Conservation (phyloP, 805 yeast species). For the Starmerella davenportii region DNA sequence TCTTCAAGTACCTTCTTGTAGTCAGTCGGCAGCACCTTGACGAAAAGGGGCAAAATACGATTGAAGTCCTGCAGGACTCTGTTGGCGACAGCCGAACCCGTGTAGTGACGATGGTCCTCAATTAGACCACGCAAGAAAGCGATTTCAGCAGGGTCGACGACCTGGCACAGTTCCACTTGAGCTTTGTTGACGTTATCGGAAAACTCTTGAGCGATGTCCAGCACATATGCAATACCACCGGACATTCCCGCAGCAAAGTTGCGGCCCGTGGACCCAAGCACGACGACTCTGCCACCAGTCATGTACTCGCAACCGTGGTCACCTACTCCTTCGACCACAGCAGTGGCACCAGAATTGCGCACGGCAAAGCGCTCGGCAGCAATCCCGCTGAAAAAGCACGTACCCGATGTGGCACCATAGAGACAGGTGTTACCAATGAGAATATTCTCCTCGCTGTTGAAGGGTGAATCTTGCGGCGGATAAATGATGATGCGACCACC, state of each 20-base stretch:
- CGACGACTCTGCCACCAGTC: constrained; percentile 98
- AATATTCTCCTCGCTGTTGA: constrained; percentile 91
- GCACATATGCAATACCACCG: constrained; percentile 96
- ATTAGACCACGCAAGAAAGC: constrained; percentile 83
- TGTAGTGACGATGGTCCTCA: constrained; percentile 90
- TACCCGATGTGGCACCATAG: constrained; percentile 94
- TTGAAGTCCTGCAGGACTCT: constrained; percentile 71
- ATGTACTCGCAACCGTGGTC: constrained; percentile 98
- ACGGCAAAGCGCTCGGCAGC: constrained; percentile 98
- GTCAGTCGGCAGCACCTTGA: constrained; percentile 82
- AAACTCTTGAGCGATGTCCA: constrained; percentile 89
- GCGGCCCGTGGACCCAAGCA: constrained; percentile 79
- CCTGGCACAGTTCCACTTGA: constrained; percentile 59
- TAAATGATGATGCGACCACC: constrained; percentile 88
- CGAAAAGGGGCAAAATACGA: constrained; percentile 71
- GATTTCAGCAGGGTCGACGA: constrained; percentile 78
- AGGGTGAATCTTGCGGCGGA: constrained; percentile 69
- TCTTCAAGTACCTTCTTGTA: constrained; percentile 75
- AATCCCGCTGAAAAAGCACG: constrained; percentile 85
- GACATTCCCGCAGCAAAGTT: constrained; percentile 96
- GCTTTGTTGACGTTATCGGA: constrained; percentile 59
- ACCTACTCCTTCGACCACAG: constrained; percentile 93
- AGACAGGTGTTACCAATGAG: constrained; percentile 94
- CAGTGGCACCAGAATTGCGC: constrained; percentile 94
- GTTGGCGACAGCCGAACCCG: constrained; percentile 79